Evolutionary conservation across 169 alveolate species (phyloP).

Genomic region (Toxoplasma gondii): DNA sequence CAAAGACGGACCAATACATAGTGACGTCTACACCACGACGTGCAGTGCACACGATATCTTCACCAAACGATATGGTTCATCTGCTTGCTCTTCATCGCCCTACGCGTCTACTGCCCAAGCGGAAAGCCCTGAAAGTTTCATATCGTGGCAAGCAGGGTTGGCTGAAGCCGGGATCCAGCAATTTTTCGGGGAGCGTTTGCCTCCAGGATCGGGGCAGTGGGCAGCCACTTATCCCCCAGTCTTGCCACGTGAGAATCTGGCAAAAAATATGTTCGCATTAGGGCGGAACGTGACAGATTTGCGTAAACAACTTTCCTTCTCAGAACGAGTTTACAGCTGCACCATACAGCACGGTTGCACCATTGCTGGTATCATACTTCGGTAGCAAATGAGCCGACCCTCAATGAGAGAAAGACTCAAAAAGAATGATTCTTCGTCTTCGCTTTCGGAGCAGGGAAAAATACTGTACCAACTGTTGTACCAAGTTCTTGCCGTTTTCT

Average conservation of each 20-base stretch:
- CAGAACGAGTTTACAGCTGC: background rate
- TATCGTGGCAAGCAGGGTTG: background rate
- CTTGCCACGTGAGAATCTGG: constrained; percentile 63
- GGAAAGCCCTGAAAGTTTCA: background rate
- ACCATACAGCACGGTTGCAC: background rate
- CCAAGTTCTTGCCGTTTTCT: background rate
- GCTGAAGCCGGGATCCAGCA: background rate
- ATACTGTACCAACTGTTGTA: background rate
- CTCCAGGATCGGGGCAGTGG: constrained; percentile 47
- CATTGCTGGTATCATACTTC: no score
- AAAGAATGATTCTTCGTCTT: background rate
- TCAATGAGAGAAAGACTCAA: no score
- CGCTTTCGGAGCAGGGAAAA: background rate
- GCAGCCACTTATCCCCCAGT: constrained; percentile 70
- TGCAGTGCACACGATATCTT: constrained; percentile 19
- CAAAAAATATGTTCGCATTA: background rate
- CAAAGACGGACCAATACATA: background rate
- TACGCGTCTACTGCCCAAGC: background rate
- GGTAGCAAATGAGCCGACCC: no score
- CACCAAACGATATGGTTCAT: background rate
- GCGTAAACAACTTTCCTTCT: no score
- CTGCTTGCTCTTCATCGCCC: background rate
- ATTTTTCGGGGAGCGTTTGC: background rate
- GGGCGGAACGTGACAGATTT: background rate
- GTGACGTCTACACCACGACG: constrained; percentile 18